These are phyloP conservation scores for Holtermanniella nyarrowii DNA, from an alignment of 768 basidiomycete genomes.

Conservation along the genomic window DNA sequence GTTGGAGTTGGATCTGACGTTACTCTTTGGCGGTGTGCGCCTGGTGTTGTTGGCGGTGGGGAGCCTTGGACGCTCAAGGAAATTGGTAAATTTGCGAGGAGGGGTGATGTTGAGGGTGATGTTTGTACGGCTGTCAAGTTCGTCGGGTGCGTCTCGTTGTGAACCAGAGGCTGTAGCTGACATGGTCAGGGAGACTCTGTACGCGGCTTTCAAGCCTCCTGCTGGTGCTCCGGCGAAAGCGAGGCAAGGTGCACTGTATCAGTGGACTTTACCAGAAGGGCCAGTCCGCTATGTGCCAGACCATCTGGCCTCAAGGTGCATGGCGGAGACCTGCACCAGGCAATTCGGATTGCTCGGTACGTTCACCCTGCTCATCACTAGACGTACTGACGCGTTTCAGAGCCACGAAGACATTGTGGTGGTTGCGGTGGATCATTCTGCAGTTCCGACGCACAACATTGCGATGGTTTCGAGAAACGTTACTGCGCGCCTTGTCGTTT, in stretches of 20 bases:
- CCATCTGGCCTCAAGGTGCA: conserved; percentile 22
- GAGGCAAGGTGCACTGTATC: conserved; percentile 22
- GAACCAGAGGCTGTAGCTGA: background rate
- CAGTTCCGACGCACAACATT: conserved; percentile 13
- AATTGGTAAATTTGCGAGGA: conserved; percentile 53
- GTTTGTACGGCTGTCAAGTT: conserved; percentile 69
- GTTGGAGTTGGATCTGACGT: conserved; percentile 67
- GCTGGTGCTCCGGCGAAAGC: conserved; percentile 9
- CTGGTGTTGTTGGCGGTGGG: conserved; percentile 61
- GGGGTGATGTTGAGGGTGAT: conserved; percentile 47
- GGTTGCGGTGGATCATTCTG: conserved; percentile 40
- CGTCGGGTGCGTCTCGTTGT: conserved; percentile 50
- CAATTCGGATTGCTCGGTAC: conserved; percentile 36
- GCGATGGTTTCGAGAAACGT: conserved; percentile 8
- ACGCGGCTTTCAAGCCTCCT: conserved; percentile 30
- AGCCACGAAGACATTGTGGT: conserved; percentile 36
- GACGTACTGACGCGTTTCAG: conserved; percentile 5
- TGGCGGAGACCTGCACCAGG: conserved; percentile 32
- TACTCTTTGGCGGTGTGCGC: conserved; percentile 71
- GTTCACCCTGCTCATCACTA: conserved; percentile 2
- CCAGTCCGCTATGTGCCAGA: conserved; percentile 37
- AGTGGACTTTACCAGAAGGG: conserved; percentile 40
- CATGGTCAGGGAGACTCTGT: conserved; percentile 33
- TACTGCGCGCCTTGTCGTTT: conserved; percentile 12
- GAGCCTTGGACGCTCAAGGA: conserved; percentile 59